Base-by-base conservation (phyloP, 2,329 filamentous ascomycete genomes). In the Aureobasidium sp. region DNA sequence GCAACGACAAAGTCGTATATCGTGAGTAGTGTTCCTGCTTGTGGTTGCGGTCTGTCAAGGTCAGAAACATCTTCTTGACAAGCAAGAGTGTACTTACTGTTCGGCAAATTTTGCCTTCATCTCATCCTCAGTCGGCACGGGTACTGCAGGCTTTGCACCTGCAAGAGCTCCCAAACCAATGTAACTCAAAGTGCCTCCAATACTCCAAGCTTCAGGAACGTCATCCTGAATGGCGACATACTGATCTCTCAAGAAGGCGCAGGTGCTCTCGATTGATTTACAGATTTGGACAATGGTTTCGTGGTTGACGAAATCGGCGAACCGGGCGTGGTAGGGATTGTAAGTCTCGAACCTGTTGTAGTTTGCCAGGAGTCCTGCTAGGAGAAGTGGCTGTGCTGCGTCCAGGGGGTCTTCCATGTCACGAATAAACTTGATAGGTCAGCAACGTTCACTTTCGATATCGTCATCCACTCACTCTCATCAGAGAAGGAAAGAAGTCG, bases 291-390 rank as follows among this genome's bases (percentile, higher is more conserved):
- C 84, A 69, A 97, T 97, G 2, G 89, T 88, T 0, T 82, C 79
- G 71, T 97, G 92, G 71, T 99, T 96, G 69, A 97, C 91, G 74
- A 97, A 97, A 73, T 97, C 92, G 69, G 93, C 92, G 17, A 99
- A 82, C 32, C 93, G 89, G 65, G 95, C 79, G 69, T 94, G 88
- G 70, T 99, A 99, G 0, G 93, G 93, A 69, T 99, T 99, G 72
- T 96, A 92, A 63, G 95, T 93, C 75, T 99, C 94, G 71, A 99
- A 99, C 74, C 97, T 99, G 82, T 99, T 97, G 82, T 97, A 97
- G 76, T 97, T 99, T 66, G 90, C 89, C 59, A 99, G 79, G 4
- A 97, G 81, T 13, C 93, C 93, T 24, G 97, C 81, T 10, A 97
- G 82, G 15, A 88, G 84, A 67, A 97, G 92, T 0, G 93, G 88